Conservation (phyloP, 306 rosid species). For the Vicia villosa region DNA sequence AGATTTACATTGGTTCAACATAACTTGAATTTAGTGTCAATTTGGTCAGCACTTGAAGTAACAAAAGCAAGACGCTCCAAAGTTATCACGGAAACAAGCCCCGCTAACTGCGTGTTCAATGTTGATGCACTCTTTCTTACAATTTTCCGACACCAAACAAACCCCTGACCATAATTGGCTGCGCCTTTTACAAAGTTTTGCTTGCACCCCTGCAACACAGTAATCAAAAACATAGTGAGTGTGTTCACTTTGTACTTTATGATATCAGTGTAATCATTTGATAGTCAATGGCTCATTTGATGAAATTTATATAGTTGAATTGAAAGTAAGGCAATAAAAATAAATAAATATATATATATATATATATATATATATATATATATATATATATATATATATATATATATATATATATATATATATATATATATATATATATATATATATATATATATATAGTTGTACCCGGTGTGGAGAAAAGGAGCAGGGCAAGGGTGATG, state of each 20-base stretch:
- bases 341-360: too few species aligned
- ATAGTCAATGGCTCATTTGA: too few species aligned
- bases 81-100: neutral
- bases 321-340: too few species aligned
- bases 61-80: neutral
- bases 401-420: too few species aligned
- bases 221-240: neutral
- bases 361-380: too few species aligned
- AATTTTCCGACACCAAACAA: neutral
- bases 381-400: too few species aligned
- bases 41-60: neutral
- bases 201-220: neutral
- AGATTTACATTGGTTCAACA: neutral
- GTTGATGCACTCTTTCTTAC: neutral
- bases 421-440: too few species aligned
- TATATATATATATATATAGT: too few species aligned
- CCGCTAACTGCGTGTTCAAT: neutral
- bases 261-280: too few species aligned
- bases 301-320: too few species aligned
- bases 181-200: neutral
- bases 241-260: neutral
- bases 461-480: slow-evolving; percentile 3
- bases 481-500: neutral
- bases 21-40: neutral
- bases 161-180: neutral